A percentile compares a stretch with the other conserved stretches of the same genome.
Evolutionary conservation across 371 early-diverging fungal species (phyloP).

Genomic region (Apophysomyces ossiformis): DNA sequence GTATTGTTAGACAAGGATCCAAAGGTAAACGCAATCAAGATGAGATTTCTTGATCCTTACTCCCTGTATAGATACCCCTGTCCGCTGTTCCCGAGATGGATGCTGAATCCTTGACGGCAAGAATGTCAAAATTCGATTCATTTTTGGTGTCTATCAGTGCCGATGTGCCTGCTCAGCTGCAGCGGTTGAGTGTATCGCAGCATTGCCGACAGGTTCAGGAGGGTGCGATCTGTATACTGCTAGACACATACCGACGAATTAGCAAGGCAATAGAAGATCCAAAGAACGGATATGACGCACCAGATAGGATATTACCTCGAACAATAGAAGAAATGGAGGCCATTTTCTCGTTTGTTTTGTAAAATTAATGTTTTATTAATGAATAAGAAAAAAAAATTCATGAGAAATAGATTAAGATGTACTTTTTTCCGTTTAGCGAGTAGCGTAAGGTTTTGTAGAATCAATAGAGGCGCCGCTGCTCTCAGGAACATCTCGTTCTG

Average conservation of each 20-base stretch:
- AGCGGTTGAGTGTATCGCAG: constrained; percentile 46
- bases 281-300: constrained; percentile 66
- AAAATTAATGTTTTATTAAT: constrained; percentile 12
- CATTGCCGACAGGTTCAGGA: constrained; percentile 47
- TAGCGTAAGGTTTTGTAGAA: constrained; percentile 3
- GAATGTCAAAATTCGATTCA: constrained; percentile 68
- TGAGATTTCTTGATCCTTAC: not conserved
- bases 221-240: constrained; percentile 55
- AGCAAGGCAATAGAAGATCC: constrained; percentile 69
- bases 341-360: constrained; percentile 55
- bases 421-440: not conserved
- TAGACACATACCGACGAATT: constrained; percentile 66
- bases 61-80: constrained; percentile 54
- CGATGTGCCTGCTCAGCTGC: constrained; percentile 58
- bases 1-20: constrained; percentile 38
- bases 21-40: constrained; percentile 28
- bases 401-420: not conserved
- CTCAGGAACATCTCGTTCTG: not conserved
- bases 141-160: constrained; percentile 60
- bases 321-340: constrained; percentile 82
- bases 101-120: constrained; percentile 49
- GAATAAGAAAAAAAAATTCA: not conserved
- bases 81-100: constrained; percentile 65
- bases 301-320: constrained; percentile 64
- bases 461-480: not conserved